Base-by-base conservation (phyloP, 345 rosid genomes). In the Syzygium grande region DNA sequence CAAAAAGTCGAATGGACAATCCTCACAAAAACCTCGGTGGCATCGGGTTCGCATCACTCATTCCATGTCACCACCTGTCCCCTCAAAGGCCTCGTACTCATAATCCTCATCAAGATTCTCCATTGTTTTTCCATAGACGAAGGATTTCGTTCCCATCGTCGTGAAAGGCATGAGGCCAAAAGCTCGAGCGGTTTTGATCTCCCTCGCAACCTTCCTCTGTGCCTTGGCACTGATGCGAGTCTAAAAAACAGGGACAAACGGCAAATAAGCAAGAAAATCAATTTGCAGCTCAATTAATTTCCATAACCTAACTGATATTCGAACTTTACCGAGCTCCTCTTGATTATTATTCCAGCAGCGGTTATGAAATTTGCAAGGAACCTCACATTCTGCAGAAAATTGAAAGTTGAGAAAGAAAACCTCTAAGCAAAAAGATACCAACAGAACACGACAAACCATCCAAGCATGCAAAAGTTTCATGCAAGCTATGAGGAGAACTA, bases 141-240 rank as follows among this genome's bases (percentile, higher is more conserved):
- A 96, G 16, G 96, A 91, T 89, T 96, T 97, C 25, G 96, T 95
- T 38, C 99, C 99, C 99, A 97, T 97, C 6, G 98, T 95, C 9
- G 96, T 95, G 93, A 97, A 97, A 55, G 99, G 98, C 97, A 97
- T 91, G 78, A 96, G 92, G 34, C 99, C 99, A 55, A 97, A 95
- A 46, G 98, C 99, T 87, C 99, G 93, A 4, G 99, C 99, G 13
- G 96, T 97, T 90, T 96, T 97, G 89, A 96, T 97, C 95, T 97
- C 99, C 91, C 98, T 92, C 2, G 99, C 99, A 59, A 97, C 87
- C 94, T 94, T 96, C 90, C 99, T 94, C 91, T 96, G 99, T 10
- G 99, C 99, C 90, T 95, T 97, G 58, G 99, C 99, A 53, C 98
- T 95, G 68, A 97, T 95, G 86, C 96, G 95, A 87, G 98, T 95